Conservation (phyloP, 176 grass and related monocot genomes). For the Rhynchospora breviuscula region DNA sequence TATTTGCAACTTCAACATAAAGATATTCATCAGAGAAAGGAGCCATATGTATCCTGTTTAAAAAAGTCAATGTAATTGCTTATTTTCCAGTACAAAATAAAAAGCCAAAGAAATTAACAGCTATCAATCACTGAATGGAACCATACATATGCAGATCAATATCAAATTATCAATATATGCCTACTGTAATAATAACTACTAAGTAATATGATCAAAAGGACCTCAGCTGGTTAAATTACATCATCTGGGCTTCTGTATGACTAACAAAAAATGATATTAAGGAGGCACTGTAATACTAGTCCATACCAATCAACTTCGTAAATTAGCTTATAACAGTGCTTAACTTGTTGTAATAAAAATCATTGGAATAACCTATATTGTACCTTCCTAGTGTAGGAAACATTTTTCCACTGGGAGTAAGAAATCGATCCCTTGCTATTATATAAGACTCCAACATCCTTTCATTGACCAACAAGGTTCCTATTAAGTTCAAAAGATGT, state of each 20-base stretch:
- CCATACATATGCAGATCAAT: neutral
- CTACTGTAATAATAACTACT: neutral
- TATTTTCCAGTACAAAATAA: neutral
- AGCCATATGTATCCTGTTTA: slow-evolving; percentile 94
- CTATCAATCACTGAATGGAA: neutral
- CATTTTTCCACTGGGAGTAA: slow-evolving; percentile 82
- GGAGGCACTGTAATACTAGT: neutral
- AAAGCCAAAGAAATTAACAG: neutral
- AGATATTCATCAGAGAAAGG: slow-evolving; percentile 99
- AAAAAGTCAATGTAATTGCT: slow-evolving; percentile 5
- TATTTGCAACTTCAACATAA: slow-evolving; percentile 99
- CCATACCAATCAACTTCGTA: neutral
- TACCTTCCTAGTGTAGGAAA: slow-evolving; percentile 99
- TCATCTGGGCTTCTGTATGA: neutral
- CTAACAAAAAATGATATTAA: neutral
- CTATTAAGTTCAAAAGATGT: slow-evolving; percentile 39
- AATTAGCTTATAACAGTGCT: neutral
- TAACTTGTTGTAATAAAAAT: neutral
- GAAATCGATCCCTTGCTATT: slow-evolving; percentile 97
- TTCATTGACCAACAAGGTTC: slow-evolving; percentile 96
- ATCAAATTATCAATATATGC: slow-evolving; percentile 7
- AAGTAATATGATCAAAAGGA: neutral
- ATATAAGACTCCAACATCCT: slow-evolving; percentile 98
- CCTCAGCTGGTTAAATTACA: neutral
- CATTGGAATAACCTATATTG: neutral